Conservation (phyloP, 371 early-diverging fungal species). For the Choanephora cucurbitarum region DNA sequence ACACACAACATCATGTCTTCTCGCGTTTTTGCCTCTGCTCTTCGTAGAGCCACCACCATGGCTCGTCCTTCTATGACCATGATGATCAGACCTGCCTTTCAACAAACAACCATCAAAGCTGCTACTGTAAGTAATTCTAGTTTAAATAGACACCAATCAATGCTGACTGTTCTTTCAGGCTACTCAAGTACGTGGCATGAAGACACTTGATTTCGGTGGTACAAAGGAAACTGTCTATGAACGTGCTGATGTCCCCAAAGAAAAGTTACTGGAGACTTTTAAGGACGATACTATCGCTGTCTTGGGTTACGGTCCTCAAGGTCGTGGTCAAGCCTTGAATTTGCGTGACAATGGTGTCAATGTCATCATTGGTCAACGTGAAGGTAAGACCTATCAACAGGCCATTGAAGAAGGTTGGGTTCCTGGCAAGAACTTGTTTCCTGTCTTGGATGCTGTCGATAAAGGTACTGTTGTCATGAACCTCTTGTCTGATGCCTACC, state of each 20-base stretch:
- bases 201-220: slow-evolving; percentile 96
- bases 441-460: slow-evolving; percentile 89
- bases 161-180: too few relatives aligned
- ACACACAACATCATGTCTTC: slow-evolving; percentile 31
- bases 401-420: slow-evolving; percentile 96
- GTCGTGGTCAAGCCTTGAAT: slow-evolving; percentile 96
- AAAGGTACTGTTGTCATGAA: slow-evolving; percentile 94
- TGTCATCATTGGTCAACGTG: slow-evolving; percentile 94
- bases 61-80: slow-evolving; percentile 30
- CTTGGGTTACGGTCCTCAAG: slow-evolving; percentile 97
- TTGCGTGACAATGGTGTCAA: slow-evolving; percentile 95
- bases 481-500: slow-evolving; percentile 96
- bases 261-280: slow-evolving; percentile 90
- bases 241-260: slow-evolving; percentile 91
- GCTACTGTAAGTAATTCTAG: slow-evolving; percentile 20
- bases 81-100: slow-evolving; percentile 24
- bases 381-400: slow-evolving; percentile 92
- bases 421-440: slow-evolving; percentile 93
- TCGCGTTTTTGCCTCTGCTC: slow-evolving; percentile 43
- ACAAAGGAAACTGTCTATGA: slow-evolving; percentile 92
- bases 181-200: slow-evolving; percentile 77
- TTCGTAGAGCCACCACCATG: slow-evolving; percentile 44
- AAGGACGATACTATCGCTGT: slow-evolving; percentile 94
- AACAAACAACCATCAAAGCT: slow-evolving; percentile 34
- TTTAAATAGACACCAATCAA: too few relatives aligned